These are phyloP conservation scores for Exophiala calicioides DNA, from an alignment of 2,329 filamentous ascomycete species.

Conservation along the genomic window DNA sequence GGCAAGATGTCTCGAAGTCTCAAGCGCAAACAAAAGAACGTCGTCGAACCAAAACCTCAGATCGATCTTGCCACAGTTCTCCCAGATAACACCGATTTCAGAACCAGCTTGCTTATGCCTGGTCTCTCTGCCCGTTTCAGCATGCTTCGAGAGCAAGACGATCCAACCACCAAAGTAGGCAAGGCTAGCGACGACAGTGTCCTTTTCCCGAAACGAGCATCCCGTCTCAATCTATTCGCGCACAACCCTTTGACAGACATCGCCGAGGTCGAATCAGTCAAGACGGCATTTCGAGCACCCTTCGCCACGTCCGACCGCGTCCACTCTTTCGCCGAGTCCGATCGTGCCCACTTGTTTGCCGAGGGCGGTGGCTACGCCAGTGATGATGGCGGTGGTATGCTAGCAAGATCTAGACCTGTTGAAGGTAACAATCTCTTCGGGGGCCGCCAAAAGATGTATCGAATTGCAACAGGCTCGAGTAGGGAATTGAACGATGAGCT, in stretches of 20 bases:
- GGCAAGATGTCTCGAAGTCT: slow-evolving; percentile 35
- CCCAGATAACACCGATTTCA: slow-evolving; percentile 83
- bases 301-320: slow-evolving; percentile 60
- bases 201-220: slow-evolving; percentile 77
- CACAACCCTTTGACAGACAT: slow-evolving; percentile 73
- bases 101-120: slow-evolving; percentile 94
- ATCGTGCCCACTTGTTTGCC: slow-evolving; percentile 65
- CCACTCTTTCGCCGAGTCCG: slow-evolving; percentile 62
- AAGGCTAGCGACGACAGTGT: slow-evolving; percentile 97
- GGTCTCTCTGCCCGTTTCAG: slow-evolving; percentile 93
- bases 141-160: slow-evolving; percentile 93
- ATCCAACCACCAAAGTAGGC: slow-evolving; percentile 82
- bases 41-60: slow-evolving; percentile 55
- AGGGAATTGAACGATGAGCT: slow-evolving; percentile 16
- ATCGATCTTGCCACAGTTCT: slow-evolving; percentile 74
- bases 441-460: slow-evolving; percentile 93
- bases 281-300: slow-evolving; percentile 60
- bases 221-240: slow-evolving; percentile 72
- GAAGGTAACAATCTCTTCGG: slow-evolving; percentile 95
- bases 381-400: slow-evolving; percentile 74
- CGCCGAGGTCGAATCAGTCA: slow-evolving; percentile 83
- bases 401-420: slow-evolving; percentile 76
- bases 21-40: slow-evolving; percentile 53
- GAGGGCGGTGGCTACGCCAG: slow-evolving; percentile 60
- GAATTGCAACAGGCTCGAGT: slow-evolving; percentile 59